phyloP scores from a whole-genome alignment of 441 rosid species.

The Pelargonium myrrhifolium region DNA sequence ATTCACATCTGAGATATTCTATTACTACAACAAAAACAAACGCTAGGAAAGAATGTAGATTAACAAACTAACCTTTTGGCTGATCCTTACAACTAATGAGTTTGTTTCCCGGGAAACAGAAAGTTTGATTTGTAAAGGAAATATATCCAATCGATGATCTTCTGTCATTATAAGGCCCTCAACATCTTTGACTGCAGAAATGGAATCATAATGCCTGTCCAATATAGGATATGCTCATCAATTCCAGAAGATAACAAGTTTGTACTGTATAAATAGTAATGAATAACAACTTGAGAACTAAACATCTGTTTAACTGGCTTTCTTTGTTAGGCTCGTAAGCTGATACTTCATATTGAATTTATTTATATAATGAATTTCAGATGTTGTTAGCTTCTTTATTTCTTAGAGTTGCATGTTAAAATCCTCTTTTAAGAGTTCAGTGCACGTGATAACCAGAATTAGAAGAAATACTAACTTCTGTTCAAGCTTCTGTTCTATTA shows the following conservation, averaged over 20 bases:
- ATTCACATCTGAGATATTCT: not conserved
- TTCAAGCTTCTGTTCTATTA: not conserved
- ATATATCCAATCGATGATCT: conserved; percentile 87
- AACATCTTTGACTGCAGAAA: conserved; percentile 48
- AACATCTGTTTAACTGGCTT: not conserved
- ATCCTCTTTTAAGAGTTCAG: not conserved
- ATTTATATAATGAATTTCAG: not conserved
- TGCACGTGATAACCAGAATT: not conserved
- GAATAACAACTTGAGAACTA: not conserved
- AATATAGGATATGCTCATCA: not conserved
- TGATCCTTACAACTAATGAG: conserved; percentile 66
- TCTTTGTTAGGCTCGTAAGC: not conserved
- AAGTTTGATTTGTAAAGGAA: conserved; percentile 81
- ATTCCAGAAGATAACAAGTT: conserved; percentile 11
- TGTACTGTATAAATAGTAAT: not conserved
- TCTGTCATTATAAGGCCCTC: conserved; percentile 62
- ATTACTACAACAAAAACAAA: conserved; percentile 1
- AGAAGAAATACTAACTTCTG: not conserved
- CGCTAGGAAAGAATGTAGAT: conserved; percentile 10
- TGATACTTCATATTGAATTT: not conserved
- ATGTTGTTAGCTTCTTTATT: not conserved
- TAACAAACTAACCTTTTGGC: conserved; percentile 60
- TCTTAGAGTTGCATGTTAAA: not conserved
- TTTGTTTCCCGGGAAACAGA: conserved; percentile 54
- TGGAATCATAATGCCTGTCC: conserved; percentile 67